Evolutionary conservation across 2,329 filamentous ascomycete species (phyloP), one percentile per base, ranked within the genome.

Genomic region (Colletotrichum sp.): DNA sequence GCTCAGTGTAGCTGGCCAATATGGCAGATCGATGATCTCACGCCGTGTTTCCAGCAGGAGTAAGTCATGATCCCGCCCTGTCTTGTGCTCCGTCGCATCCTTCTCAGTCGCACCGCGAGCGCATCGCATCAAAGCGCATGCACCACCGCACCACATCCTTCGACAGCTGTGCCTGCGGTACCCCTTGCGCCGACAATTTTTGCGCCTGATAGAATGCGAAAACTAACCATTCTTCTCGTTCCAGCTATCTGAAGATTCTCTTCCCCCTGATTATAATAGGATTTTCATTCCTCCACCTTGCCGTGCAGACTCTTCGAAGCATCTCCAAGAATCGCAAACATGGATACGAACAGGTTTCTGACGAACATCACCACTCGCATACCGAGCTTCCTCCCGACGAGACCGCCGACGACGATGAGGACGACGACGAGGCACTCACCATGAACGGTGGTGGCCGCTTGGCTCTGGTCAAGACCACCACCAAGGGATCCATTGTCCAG

Each of bases 181-280:
- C 10, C 10, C 36, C 18, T 49, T 73, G 59, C 32, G 68, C 44
- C 21, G 68, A n/a, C 15, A 68, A 21, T 16, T 26, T 24, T 24
- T 28, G 15, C 34, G 34, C 18, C 60, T 3, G 7, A 26, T 52
- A 6, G 8, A 44, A 2, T 34, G 24, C 57, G 16, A n/a, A 65
- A 52, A 49, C 75, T 76, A n/a, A 76, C 24, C 30, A 12, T 60
- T 39, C 28, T 62, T 67, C 71, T 76, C 26, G 78, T 21, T 83
- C 3, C n/a, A 96, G 95, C 84, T 96, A 95, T 84, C 90, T 98
- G 70, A 93, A 95, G 85, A 92, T 95, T 76, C 88, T 98, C 63
- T 89, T 99, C 71, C 97, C 97, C 71, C 87, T 97, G 76, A 86
- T 93, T 77, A 89, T 94, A 74, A 91, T 96, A 84, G 90, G 86